Evolutionary conservation across 2,329 filamentous ascomycete species (phyloP).

Genomic region (Nannizziopsis arthrosporioides): DNA sequence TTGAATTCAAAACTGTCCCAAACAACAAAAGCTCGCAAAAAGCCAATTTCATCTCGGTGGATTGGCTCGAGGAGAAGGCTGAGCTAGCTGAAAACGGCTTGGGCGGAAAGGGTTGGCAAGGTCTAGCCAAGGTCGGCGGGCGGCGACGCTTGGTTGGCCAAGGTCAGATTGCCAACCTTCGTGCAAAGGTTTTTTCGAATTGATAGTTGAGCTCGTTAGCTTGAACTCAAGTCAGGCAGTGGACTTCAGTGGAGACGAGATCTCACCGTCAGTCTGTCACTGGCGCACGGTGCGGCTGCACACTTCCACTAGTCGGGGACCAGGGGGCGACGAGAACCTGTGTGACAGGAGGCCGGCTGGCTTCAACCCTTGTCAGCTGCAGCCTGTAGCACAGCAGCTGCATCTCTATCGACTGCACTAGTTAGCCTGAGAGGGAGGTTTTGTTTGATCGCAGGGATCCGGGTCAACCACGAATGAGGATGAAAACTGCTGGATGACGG

Average conservation of each 20-base stretch:
- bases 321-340: conserved; percentile 8
- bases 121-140: conserved; percentile 10
- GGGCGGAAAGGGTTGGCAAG: conserved; percentile 3
- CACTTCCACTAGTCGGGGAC: conserved; percentile 16
- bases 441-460: conserved; percentile 4
- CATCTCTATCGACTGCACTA: background rate
- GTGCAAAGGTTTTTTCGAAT: background rate
- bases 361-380: background rate
- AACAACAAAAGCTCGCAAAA: conserved; percentile 1
- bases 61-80: conserved; percentile 5
- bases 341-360: conserved; percentile 11
- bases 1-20: conserved; percentile 9
- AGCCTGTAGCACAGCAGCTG: background rate
- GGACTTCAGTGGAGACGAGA: conserved; percentile 5
- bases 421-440: background rate
- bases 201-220: background rate
- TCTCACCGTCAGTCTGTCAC: conserved; percentile 15
- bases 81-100: conserved; percentile 10
- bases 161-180: conserved; percentile 9
- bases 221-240: background rate
- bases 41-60: conserved; percentile 1
- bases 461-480: conserved; percentile 5
- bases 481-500: background rate
- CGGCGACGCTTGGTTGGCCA: conserved; percentile 9
- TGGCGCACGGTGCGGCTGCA: conserved; percentile 18